Evolutionary conservation across 352 stramenopile species (phyloP).

Genomic region (Achlya hypogyna): DNA sequence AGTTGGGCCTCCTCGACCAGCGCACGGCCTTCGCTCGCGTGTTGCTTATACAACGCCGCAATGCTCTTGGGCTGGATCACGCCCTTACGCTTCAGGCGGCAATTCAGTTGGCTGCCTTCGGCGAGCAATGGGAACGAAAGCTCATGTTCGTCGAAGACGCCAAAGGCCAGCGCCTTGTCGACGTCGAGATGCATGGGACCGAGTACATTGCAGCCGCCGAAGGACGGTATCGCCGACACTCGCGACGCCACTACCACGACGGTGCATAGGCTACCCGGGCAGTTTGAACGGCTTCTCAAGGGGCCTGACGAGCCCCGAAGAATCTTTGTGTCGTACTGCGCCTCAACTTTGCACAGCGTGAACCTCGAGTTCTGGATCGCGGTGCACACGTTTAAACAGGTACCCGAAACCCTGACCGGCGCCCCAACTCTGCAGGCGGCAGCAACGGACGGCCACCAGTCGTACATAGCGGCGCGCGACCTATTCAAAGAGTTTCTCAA

Average conservation of each 20-base stretch:
- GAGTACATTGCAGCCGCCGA: background rate
- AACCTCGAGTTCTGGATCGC: slow-evolving; percentile 14
- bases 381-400: background rate
- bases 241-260: background rate
- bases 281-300: background rate
- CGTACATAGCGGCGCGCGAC: background rate
- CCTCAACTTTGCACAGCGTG: background rate
- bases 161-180: background rate
- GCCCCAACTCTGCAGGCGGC: background rate
- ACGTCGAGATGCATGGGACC: background rate
- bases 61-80: background rate
- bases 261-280: background rate
- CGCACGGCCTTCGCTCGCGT: background rate
- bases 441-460: background rate
- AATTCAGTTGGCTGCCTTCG: background rate
- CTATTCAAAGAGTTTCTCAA: slow-evolving; percentile 12
- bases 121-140: background rate
- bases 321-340: background rate
- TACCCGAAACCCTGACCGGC: background rate
- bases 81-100: background rate
- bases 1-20: background rate
- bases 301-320: background rate
- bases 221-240: background rate
- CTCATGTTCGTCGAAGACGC: slow-evolving; percentile 12
- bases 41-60: background rate